These are phyloP conservation scores for Karstenula rhodostoma DNA, from an alignment of 2,329 filamentous ascomycete species.

Conservation along the genomic window DNA sequence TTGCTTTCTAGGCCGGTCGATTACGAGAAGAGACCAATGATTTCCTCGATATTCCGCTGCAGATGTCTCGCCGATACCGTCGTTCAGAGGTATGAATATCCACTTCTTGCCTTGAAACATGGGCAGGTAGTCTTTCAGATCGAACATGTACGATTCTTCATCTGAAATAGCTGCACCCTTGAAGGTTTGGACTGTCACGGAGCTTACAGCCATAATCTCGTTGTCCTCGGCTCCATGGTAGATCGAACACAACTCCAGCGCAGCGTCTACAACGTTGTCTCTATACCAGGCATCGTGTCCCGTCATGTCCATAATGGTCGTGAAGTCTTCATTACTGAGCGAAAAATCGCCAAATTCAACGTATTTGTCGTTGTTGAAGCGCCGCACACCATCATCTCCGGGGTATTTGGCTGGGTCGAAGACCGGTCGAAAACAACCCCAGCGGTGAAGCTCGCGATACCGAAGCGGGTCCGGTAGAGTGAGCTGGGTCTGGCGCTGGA, in stretches of 20 bases:
- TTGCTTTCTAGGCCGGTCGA: constrained; percentile 19
- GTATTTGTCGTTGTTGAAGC: constrained; percentile 19
- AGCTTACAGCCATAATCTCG: constrained; percentile 29
- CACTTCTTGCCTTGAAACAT: constrained; percentile 25
- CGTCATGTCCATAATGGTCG: constrained; percentile 8
- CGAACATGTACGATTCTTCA: neutral
- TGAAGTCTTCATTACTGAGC: constrained; percentile 25
- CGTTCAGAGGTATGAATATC: constrained; percentile 38
- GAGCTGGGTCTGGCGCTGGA: neutral
- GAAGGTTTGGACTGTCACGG: constrained; percentile 24
- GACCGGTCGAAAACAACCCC: neutral
- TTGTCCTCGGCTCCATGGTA: constrained; percentile 16
- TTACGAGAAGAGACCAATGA: constrained; percentile 34
- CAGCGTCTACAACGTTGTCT: constrained; percentile 30
- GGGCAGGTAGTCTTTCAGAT: constrained; percentile 14
- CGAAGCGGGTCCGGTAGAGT: constrained; percentile 22
- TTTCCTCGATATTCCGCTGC: constrained; percentile 11
- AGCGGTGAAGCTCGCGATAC: constrained; percentile 13
- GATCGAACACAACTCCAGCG: constrained; percentile 26
- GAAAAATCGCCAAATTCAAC: constrained; percentile 21
- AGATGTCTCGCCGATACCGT: constrained; percentile 21
- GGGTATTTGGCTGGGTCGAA: constrained; percentile 16
- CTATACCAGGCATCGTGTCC: constrained; percentile 25
- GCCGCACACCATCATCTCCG: neutral
- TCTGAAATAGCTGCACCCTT: constrained; percentile 5